Base-by-base conservation (phyloP, 805 yeast genomes). In the Myxozyma monticola region DNA sequence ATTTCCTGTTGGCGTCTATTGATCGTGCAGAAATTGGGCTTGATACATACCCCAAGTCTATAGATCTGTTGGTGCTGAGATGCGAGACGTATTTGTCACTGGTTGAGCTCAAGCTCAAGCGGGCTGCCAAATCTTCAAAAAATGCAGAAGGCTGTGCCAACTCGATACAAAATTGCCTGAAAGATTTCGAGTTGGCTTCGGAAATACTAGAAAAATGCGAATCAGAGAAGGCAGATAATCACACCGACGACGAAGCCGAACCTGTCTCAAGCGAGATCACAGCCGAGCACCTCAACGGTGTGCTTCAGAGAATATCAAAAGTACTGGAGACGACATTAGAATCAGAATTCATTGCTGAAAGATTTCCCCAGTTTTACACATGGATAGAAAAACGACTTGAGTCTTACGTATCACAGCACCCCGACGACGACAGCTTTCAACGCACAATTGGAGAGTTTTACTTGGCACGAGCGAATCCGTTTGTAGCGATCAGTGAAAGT, bases 11-110 rank as follows among this genome's bases (percentile, higher is more conserved):
- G 10, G 87, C 85, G 34, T 85, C 95, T 1, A 53, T 84, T 20
- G 96, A 88, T 52, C 76, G 95, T 57, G 71, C 80, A 24, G 76
- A 75, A 5, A 60, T 71, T 12, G 96, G 96, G 0, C 67, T 80
- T 37, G 77, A 72, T 9, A 65, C 69, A 40, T 75, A 70, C 54
- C 75, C 80, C 0, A 71, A 76, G 1, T 73, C 79, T 6, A 59
- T 69, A 7, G 71, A 76, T 12, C 66, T 84, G 51, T 63, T 69
- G 21, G 74, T 84, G 49, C 77, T 84, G 4, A 75, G 76, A 50
- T 71, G 84, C 31, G 76, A 78, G 58, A 75, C 60, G 15, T 44
- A 44, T 28, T n/a, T 62, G 6, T 53, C 85, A 7, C 61, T 79
- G 15, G 67, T 84, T 24, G 79, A 75, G 57, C 73, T 39, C 21